Percentiles rank a stretch among this genome's conserved stretches.
Evolutionary conservation across 352 stramenopile species (phyloP).

Genomic region (Phytophthora boehmeriae): DNA sequence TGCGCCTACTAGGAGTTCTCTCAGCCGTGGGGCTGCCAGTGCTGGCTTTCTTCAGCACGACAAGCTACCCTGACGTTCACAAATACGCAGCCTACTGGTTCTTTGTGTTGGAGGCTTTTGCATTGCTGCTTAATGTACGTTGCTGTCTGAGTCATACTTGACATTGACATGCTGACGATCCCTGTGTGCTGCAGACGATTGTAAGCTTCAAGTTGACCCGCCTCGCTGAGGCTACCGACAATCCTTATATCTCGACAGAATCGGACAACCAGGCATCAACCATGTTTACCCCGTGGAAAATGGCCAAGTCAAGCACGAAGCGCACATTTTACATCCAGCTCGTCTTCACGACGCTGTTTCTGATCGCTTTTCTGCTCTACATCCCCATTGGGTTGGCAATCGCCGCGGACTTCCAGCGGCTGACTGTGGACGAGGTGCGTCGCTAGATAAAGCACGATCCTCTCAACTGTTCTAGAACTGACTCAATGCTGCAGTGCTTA

Average conservation of each 20-base stretch:
- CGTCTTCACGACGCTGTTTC: slow-evolving; percentile 50
- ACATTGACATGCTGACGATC: not conserved
- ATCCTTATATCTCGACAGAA: slow-evolving; percentile 15
- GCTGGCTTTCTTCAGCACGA: slow-evolving; percentile 64
- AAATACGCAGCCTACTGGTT: slow-evolving; percentile 74
- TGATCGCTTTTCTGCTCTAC: slow-evolving; percentile 72
- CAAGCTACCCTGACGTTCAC: slow-evolving; percentile 59
- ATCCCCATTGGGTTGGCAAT: slow-evolving; percentile 66
- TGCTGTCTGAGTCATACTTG: not conserved
- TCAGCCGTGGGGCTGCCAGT: slow-evolving; percentile 48
- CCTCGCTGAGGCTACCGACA: slow-evolving; percentile 11
- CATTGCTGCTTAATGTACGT: slow-evolving; percentile 63
- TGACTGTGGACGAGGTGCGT: slow-evolving; percentile 49
- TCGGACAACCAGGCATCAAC: not conserved
- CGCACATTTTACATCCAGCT: slow-evolving; percentile 48
- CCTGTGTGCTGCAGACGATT: slow-evolving; percentile 26
- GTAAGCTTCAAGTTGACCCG: slow-evolving; percentile 37
- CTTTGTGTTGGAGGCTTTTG: slow-evolving; percentile 68
- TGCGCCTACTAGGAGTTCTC: slow-evolving; percentile 37
- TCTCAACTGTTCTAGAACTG: not conserved
- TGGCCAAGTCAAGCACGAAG: slow-evolving; percentile 30
- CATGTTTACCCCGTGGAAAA: slow-evolving; percentile 17
- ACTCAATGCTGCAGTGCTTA: slow-evolving; percentile 40
- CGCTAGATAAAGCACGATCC: not conserved
- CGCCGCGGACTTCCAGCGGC: slow-evolving; percentile 43